Conservation (phyloP, 768 basidiomycete genomes). For the Leccinum pellstonianum region DNA sequence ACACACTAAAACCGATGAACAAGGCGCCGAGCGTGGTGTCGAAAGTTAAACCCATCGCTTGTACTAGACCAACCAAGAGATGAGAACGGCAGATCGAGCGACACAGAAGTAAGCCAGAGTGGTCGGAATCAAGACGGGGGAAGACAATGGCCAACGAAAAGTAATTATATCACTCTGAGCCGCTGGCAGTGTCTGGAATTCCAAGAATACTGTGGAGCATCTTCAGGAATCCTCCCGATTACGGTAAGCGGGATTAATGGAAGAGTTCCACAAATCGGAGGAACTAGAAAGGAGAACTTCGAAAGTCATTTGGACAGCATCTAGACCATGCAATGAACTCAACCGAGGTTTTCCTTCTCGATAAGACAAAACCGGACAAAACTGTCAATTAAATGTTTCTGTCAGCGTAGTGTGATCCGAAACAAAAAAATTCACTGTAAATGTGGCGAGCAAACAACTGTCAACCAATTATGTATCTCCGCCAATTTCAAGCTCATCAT, state of each 20-base stretch:
- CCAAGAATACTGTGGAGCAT: background rate
- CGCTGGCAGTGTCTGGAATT: background rate
- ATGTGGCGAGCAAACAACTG: background rate
- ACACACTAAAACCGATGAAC: slow-evolving; percentile 55
- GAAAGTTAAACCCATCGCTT: slow-evolving; percentile 28
- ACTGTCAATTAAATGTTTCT: background rate
- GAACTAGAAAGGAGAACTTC: background rate
- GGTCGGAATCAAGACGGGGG: slow-evolving; percentile 10
- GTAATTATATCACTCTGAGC: background rate
- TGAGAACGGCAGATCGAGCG: background rate
- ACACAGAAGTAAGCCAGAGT: slow-evolving; percentile 11
- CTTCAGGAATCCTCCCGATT: background rate
- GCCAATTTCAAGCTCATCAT: no score
- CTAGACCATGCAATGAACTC: background rate
- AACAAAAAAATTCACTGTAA: no score
- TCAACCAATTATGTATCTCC: no score
- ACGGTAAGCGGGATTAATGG: background rate
- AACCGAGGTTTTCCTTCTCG: background rate
- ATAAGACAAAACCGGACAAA: background rate
- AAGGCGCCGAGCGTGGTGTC: slow-evolving; percentile 60
- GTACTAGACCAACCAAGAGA: slow-evolving; percentile 2
- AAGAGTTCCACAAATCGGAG: background rate
- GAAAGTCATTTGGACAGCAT: background rate
- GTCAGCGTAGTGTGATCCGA: background rate
- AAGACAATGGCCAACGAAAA: slow-evolving; percentile 5